Evolutionary conservation across 192 early-diverging fungal genomes (phyloP).

Genomic region (Backusella macrospora): DNA sequence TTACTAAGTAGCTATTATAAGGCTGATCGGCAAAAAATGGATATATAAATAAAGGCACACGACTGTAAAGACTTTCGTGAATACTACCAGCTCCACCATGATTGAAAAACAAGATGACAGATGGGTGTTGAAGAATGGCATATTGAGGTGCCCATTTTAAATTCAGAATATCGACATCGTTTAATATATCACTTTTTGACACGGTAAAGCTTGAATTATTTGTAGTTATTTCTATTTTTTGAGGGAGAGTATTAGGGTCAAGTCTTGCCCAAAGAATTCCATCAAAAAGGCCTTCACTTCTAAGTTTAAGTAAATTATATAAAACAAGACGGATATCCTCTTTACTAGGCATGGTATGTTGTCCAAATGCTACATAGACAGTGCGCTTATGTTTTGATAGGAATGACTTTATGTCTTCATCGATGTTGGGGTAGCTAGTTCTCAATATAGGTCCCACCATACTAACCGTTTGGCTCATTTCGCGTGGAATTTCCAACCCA

Average conservation of each 20-base stretch:
- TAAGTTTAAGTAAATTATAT: conserved; percentile 16
- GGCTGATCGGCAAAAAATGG: conserved; percentile 40
- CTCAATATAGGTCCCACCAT: conserved; percentile 41
- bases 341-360: conserved; percentile 5
- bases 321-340: conserved; percentile 24
- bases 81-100: conserved; percentile 35
- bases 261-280: conserved; percentile 39
- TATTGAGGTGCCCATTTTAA: conserved; percentile 37
- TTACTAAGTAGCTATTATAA: background rate
- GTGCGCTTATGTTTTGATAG: conserved; percentile 26
- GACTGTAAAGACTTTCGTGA: conserved; percentile 35
- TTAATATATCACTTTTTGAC: background rate
- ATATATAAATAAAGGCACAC: conserved; percentile 31
- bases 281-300: conserved; percentile 31
- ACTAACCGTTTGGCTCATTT: conserved; percentile 21
- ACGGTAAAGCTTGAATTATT: background rate
- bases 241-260: background rate
- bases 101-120: conserved; percentile 29
- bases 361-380: conserved; percentile 42
- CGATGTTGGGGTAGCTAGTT: conserved; percentile 25
- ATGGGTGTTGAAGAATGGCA: conserved; percentile 34
- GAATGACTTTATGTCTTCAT: background rate
- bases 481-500: conserved; percentile 28
- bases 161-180: background rate
- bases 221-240: background rate